Base-by-base conservation (phyloP, 2,329 filamentous ascomycete genomes). In the Trichocomaceae sp. region DNA sequence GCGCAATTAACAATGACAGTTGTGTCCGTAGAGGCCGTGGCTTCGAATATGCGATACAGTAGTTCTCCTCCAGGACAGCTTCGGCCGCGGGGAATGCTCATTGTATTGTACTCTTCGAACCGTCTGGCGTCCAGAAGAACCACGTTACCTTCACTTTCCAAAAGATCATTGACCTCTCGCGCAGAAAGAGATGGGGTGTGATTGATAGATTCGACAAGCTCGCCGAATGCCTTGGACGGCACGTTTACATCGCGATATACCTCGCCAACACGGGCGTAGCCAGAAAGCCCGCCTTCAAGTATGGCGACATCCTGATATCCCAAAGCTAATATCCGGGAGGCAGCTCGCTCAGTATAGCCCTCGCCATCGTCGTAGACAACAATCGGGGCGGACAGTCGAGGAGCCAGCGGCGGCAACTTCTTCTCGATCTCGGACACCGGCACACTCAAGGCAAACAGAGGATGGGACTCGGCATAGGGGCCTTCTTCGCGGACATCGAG, bases 401-500 rank as follows among this genome's bases (percentile, higher is more conserved):
- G 65, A n/a, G 66, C 61, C 3, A 68, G 44, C 4, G 61, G 37
- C 1, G 64, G 63, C 1, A 68, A 33, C 19, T 62, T 66, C 33
- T 22, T 56, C 45, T 68, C 64, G 3, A 67, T 59, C 20, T 68
- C 66, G 0, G 65, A 66, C 12, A 68, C 57, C 2, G 66, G 66
- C 26, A 68, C 60, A 33, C 58, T 66, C 2, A 68, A 26, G 15
- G 65, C 66, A 35, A 62, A 68, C 2, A 68, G 54, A 17, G 66
- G 65, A 52, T 68, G 66, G 0, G 66, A 57, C 3, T 60, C 55
- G 9, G 66, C 55, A 53, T 62, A 68, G 13, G 65, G 64, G 2
- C 63, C 65, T 62, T 68, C 66, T 61, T 68, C 66, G 10, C 66
- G 63, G n/a, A 68, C 63, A 19, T 68, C 66, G 29, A 68, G 52